Evolutionary conservation across 1,284 basidiomycete species (phyloP).

Genomic region (Boletellus deceptivus): DNA sequence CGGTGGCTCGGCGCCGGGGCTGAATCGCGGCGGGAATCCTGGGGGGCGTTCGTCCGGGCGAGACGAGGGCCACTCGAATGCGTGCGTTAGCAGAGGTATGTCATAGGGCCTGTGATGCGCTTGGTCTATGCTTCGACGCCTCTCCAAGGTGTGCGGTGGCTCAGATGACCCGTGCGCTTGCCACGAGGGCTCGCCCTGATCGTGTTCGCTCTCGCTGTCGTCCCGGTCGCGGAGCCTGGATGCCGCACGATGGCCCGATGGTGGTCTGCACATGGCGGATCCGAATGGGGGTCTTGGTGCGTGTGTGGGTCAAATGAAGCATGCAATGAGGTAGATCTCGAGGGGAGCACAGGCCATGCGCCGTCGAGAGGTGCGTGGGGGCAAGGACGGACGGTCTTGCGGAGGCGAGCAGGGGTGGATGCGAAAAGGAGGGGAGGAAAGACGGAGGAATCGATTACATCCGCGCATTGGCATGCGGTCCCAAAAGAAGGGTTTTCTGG

Average conservation of each 20-base stretch:
- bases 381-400: slow-evolving; percentile 3
- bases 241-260: slow-evolving; percentile 12
- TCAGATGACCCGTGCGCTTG: slow-evolving; percentile 14
- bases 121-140: slow-evolving; percentile 19
- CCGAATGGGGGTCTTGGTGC: slow-evolving; percentile 8
- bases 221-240: slow-evolving; percentile 17
- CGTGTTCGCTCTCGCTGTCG: slow-evolving; percentile 36
- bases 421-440: slow-evolving; percentile 19
- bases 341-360: slow-evolving; percentile 23
- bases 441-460: slow-evolving; percentile 28
- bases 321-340: slow-evolving; percentile 15
- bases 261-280: slow-evolving; percentile 20
- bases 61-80: slow-evolving; percentile 28
- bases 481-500: slow-evolving; percentile 19
- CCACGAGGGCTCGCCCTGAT: slow-evolving; percentile 28
- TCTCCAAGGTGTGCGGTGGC: slow-evolving; percentile 4
- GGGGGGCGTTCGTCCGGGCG: slow-evolving; percentile 16
- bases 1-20: slow-evolving; percentile 12
- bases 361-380: slow-evolving; percentile 9
- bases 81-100: slow-evolving; percentile 17
- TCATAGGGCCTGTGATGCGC: slow-evolving; percentile 16
- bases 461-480: slow-evolving; percentile 27
- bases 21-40: slow-evolving; percentile 12
- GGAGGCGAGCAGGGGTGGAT: slow-evolving; percentile 12
- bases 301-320: slow-evolving; percentile 8